These are phyloP conservation scores for Penicillium sp. DNA, from an alignment of 2,329 filamentous ascomycete genomes.

Conservation along the genomic window DNA sequence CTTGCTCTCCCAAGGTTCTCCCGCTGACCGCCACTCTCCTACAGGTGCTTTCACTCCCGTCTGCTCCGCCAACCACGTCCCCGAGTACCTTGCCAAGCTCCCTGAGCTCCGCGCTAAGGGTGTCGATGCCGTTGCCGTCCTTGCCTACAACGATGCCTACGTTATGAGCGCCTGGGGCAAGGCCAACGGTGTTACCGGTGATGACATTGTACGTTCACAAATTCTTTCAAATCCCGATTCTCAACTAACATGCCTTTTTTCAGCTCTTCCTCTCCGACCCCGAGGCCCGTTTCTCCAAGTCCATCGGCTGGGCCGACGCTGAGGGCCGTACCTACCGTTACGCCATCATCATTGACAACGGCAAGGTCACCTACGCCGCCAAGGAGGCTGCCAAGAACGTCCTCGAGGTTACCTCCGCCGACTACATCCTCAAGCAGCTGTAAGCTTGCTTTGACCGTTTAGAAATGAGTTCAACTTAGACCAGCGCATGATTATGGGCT, in stretches of 20 bases:
- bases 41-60: constrained; percentile 79
- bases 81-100: constrained; percentile 74
- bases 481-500: constrained; percentile 12
- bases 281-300: constrained; percentile 72
- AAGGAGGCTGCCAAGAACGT: constrained; percentile 59
- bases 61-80: constrained; percentile 79
- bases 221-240: neutral
- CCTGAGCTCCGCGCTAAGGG: constrained; percentile 74
- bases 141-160: constrained; percentile 81
- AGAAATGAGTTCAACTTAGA: constrained; percentile 14
- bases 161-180: constrained; percentile 92
- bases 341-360: constrained; percentile 79
- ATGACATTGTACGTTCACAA: constrained; percentile 60
- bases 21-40: constrained; percentile 17
- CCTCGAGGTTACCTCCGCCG: constrained; percentile 48
- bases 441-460: constrained; percentile 27
- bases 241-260: neutral
- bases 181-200: constrained; percentile 75
- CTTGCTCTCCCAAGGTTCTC: neutral
- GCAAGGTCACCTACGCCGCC: constrained; percentile 79
- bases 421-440: constrained; percentile 51
- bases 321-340: constrained; percentile 76
- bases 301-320: constrained; percentile 71
- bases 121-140: constrained; percentile 77
- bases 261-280: constrained; percentile 76